Percentiles rank a stretch among this genome's conserved stretches.
These are phyloP conservation scores for Pseudogymnoascus sp. DNA, from an alignment of 2,329 filamentous ascomycete genomes.

Conservation along the genomic window DNA sequence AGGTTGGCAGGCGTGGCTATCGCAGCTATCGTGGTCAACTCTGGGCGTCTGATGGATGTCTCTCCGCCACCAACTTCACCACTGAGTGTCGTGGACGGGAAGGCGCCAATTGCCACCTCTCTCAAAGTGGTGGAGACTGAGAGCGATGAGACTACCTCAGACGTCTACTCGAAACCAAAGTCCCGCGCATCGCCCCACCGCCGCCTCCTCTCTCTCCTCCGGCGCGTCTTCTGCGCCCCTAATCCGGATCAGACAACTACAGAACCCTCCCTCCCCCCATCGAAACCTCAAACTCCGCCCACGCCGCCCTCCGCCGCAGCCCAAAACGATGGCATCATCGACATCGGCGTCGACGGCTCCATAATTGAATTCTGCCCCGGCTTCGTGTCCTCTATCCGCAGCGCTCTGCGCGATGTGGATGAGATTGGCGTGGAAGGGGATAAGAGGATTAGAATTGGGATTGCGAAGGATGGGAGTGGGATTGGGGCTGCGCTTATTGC, in stretches of 20 bases:
- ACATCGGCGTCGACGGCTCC: conserved; percentile 90
- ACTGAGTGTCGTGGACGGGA: conserved; percentile 20
- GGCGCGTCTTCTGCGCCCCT: not conserved
- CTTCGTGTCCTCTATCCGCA: conserved; percentile 81
- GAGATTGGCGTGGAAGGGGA: conserved; percentile 72
- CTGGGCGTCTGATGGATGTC: conserved; percentile 66
- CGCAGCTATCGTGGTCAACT: conserved; percentile 72
- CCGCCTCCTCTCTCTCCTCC: not conserved
- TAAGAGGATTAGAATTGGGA: conserved; percentile 82
- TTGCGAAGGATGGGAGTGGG: conserved; percentile 92
- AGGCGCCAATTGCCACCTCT: conserved; percentile 15
- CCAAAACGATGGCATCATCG: conserved; percentile 58
- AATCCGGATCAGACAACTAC: not conserved
- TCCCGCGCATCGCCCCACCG: not conserved
- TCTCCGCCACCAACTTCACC: conserved; percentile 35
- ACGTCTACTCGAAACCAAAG: not conserved
- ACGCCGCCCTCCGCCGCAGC: not conserved
- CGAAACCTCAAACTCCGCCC: not conserved
- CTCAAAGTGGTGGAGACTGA: conserved; percentile 12
- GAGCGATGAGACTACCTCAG: not conserved
- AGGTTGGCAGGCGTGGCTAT: conserved; percentile 82
- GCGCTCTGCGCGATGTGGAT: conserved; percentile 67
- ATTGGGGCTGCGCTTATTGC: conserved; percentile 95
- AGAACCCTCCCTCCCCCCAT: not conserved
- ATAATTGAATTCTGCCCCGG: conserved; percentile 93